Percentiles rank a stretch among this genome's conserved stretches.
These are phyloP conservation scores for Penicillium sp. DNA, from an alignment of 2,329 filamentous ascomycete species.

Conservation along the genomic window DNA sequence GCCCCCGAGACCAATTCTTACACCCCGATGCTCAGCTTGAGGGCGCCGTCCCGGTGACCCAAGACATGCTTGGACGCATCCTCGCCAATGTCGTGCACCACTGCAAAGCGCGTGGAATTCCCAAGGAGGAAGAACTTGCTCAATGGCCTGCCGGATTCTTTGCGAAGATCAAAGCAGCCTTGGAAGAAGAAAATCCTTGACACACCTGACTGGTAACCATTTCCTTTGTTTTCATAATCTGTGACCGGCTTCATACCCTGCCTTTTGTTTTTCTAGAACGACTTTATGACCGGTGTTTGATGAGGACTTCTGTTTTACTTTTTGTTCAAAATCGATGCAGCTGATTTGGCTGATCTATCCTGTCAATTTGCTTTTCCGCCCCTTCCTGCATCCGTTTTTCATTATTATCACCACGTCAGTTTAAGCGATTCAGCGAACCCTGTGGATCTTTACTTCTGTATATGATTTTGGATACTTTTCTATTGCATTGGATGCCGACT, in stretches of 20 bases:
- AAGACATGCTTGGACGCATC: conserved; percentile 62
- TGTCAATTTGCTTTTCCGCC: conserved; percentile 9
- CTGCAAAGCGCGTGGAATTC: conserved; percentile 57
- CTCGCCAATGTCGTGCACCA: conserved; percentile 61
- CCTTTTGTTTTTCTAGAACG: conserved; percentile 21
- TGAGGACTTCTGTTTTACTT: conserved; percentile 9
- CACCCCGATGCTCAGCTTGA: conserved; percentile 54
- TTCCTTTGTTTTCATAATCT: conserved; percentile 26
- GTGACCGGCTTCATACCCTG: conserved; percentile 2
- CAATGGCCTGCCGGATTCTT: conserved; percentile 51
- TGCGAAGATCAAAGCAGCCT: conserved; percentile 47
- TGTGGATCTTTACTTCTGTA: conserved; percentile 17
- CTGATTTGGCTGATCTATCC: conserved; percentile 15
- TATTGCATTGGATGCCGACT: conserved; percentile 9
- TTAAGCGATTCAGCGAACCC: conserved; percentile 19
- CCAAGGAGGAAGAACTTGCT: conserved; percentile 57
- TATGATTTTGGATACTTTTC: conserved; percentile 12
- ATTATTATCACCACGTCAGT: conserved; percentile 1
- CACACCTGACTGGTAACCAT: conserved; percentile 21
- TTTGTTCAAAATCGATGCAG: conserved; percentile 6
- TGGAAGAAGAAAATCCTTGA: conserved; percentile 44
- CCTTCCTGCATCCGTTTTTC: not conserved
- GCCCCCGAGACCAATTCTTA: conserved; percentile 57
- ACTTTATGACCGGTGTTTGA: conserved; percentile 30
- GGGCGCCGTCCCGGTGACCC: conserved; percentile 51